Evolutionary conservation across 768 basidiomycete species (phyloP).

Genomic region (Rhizopogon vinicolor): DNA sequence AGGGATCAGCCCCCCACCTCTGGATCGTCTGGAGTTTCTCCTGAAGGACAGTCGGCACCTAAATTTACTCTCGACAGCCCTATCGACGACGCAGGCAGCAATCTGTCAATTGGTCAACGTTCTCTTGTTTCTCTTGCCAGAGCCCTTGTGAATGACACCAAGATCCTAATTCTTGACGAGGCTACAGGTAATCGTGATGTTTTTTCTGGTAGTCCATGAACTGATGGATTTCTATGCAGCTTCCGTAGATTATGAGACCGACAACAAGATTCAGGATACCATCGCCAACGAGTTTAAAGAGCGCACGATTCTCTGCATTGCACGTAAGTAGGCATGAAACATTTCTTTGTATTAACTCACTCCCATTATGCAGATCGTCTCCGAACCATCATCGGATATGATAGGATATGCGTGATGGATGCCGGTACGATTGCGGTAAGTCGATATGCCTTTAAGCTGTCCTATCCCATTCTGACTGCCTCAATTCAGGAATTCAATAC

Average conservation of each 20-base stretch:
- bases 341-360: not conserved
- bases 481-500: slow-evolving; percentile 70
- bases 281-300: slow-evolving; percentile 81
- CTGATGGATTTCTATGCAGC: slow-evolving; percentile 33
- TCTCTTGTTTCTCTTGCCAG: slow-evolving; percentile 85
- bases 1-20: slow-evolving; percentile 14
- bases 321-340: slow-evolving; percentile 47
- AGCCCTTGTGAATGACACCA: slow-evolving; percentile 82
- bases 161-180: slow-evolving; percentile 86
- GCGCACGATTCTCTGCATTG: slow-evolving; percentile 83
- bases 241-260: slow-evolving; percentile 88
- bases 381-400: slow-evolving; percentile 83
- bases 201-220: not conserved
- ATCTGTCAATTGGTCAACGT: slow-evolving; percentile 57
- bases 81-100: slow-evolving; percentile 84
- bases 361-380: slow-evolving; percentile 56
- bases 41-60: slow-evolving; percentile 32
- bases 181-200: slow-evolving; percentile 54
- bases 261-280: slow-evolving; percentile 87
- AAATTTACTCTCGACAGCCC: slow-evolving; percentile 80
- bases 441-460: slow-evolving; percentile 6
- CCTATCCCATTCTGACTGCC: not conserved
- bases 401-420: slow-evolving; percentile 80
- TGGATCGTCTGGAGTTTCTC: slow-evolving; percentile 19
- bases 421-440: slow-evolving; percentile 57